Percentiles rank a stretch among this genome's conserved stretches.
These are phyloP conservation scores for Leucocoprinus birnbaumii DNA, from an alignment of 768 basidiomycete species.

Conservation along the genomic window DNA sequence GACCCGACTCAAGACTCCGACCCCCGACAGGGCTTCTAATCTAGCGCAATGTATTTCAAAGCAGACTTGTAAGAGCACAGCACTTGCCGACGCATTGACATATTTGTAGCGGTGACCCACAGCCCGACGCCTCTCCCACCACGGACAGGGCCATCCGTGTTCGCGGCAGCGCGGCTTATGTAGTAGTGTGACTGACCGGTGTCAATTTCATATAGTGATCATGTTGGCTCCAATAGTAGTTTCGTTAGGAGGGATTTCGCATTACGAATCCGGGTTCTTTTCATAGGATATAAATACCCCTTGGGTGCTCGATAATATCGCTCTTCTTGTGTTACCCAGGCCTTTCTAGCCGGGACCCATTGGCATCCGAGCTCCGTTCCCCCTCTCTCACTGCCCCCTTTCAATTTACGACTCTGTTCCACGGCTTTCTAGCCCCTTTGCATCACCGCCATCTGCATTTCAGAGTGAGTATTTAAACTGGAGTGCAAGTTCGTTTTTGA, in stretches of 20 bases:
- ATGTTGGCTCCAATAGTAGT: no score
- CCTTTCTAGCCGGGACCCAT: background rate
- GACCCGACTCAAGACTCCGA: no score
- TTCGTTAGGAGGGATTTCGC: background rate
- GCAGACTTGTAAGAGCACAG: background rate
- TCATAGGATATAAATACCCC: constrained; percentile 7
- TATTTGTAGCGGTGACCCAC: background rate
- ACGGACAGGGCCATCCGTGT: background rate
- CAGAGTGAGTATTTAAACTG: background rate
- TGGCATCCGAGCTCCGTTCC: background rate
- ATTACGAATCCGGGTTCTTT: background rate
- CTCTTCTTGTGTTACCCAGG: background rate
- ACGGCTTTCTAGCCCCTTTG: background rate
- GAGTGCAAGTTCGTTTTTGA: background rate
- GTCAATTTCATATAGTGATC: background rate
- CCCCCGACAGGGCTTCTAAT: no score
- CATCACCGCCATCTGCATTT: background rate
- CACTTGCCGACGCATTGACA: background rate
- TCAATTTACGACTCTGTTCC: background rate
- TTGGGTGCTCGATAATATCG: background rate
- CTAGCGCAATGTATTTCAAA: background rate
- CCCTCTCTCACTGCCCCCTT: background rate
- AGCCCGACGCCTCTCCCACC: background rate
- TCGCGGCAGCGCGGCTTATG: background rate
- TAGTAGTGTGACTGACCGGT: background rate